Base-by-base conservation (phyloP, 2,329 filamentous ascomycete genomes). In the Akanthomyces lecanii region DNA sequence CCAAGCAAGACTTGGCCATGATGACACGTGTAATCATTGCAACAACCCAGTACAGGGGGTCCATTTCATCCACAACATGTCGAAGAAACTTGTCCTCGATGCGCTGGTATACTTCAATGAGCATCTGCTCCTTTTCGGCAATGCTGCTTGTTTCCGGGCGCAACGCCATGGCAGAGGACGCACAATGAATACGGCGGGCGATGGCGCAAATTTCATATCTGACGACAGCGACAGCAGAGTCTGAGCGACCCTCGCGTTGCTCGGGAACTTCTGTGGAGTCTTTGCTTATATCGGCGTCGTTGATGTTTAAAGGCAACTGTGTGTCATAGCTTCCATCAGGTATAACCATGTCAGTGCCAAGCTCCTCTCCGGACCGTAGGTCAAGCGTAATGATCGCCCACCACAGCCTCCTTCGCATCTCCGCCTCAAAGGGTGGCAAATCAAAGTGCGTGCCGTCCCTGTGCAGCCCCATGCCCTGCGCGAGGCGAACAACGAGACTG, bases 1-100 rank as follows among this genome's bases (percentile, higher is more conserved):
- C 82, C 42, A 95, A 80, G 77, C 88, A 91, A 79, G 92, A 86
- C 74, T 92, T 94, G 59, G 87, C 87, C 76, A 92, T 84, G 65
- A 93, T 86, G 38, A 94, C 79, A 11, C 89, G 84, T 3, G 85
- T 82, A 28, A 91, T 80, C 33, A 89, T 89, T 4, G 85, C 86
- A 8, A 84, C 84, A 30, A 89, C 83, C 87, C 88, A 91, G 66
- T 86, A 86, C 1, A 91, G 75, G 0, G 83, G 79, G 52, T 83
- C 73, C 66, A 68, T 76, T 50, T 76, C 72, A 69, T 80, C 78
- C 62, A 83, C 74, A 58, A 81, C 81, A 63, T 86, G 77, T 44
- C 75, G 74, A 23, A 87, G 74, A 66, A 85, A 86, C 61, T 80
- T 81, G 45, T 80, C 73, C 67, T 87, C 82, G 16, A 87, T 75